Conservation (phyloP, 805 yeast species). For the Myxozyma melibiosi region DNA sequence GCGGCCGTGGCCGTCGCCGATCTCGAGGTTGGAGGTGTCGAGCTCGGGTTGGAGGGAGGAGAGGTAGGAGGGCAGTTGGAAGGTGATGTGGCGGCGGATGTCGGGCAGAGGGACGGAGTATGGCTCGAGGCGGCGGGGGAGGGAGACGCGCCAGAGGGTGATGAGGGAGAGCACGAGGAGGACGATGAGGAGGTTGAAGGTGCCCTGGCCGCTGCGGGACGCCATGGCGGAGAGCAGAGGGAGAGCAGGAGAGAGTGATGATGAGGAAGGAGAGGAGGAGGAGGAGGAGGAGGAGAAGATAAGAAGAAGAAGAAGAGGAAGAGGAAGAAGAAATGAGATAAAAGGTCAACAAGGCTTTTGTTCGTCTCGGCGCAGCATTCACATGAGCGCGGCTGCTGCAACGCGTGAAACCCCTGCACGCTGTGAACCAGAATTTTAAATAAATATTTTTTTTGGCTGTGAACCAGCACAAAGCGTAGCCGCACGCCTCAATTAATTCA, state of each 20-base stretch:
- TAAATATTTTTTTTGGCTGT: too few relatives aligned
- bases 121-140: slow-evolving; percentile 17
- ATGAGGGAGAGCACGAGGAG: slow-evolving; percentile 13
- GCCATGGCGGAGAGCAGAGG: neutral
- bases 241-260: neutral
- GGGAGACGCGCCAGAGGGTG: slow-evolving; percentile 3
- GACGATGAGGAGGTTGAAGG: slow-evolving; percentile 3
- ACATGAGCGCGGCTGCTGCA: too few relatives aligned
- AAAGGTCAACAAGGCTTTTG: too few relatives aligned
- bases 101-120: slow-evolving; percentile 12
- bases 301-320: too few relatives aligned
- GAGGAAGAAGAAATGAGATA: neutral
- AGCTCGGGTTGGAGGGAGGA: neutral
- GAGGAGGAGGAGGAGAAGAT: neutral
- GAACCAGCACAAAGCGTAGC: too few relatives aligned
- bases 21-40: neutral
- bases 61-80: slow-evolving; percentile 4
- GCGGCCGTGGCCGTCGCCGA: slow-evolving; percentile 1
- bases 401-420: too few relatives aligned
- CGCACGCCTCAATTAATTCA: too few relatives aligned
- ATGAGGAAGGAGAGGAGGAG: neutral
- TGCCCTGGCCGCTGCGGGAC: slow-evolving; percentile 3
- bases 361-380: too few relatives aligned
- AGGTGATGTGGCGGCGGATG: slow-evolving; percentile 15
- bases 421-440: too few relatives aligned